Percentiles rank a stretch among this genome's conserved stretches.
Evolutionary conservation across 148 eudicot species (phyloP).

Genomic region (Silene latifolia): DNA sequence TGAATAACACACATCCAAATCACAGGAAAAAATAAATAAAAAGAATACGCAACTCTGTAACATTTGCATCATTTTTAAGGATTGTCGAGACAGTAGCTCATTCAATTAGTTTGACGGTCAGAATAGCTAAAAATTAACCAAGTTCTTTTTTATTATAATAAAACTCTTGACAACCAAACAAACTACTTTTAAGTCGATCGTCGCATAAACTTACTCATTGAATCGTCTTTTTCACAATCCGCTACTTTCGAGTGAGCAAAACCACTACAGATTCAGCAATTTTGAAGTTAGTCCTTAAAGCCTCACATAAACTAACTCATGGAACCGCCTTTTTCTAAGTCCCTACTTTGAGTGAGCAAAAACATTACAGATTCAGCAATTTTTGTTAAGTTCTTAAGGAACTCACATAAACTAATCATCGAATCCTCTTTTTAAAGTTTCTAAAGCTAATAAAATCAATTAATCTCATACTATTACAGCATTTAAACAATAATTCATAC

Average conservation of each 20-base stretch:
- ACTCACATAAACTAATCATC: too few species aligned
- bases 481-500: not conserved
- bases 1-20: too few species aligned
- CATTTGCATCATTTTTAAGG: not conserved
- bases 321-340: not conserved
- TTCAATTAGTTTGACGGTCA: not conserved
- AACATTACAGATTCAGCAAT: not conserved
- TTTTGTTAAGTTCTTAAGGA: too few species aligned
- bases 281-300: not conserved
- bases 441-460: too few species aligned
- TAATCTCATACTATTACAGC: not conserved
- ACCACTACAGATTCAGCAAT: not conserved
- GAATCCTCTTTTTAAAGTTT: too few species aligned
- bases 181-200: not conserved
- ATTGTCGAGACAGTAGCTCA: not conserved
- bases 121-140: not conserved
- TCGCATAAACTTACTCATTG: not conserved
- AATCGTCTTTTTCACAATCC: not conserved
- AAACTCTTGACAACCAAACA: too few species aligned
- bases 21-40: too few species aligned
- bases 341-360: not conserved
- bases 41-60: too few species aligned
- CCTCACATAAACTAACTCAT: not conserved
- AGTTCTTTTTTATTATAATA: too few species aligned
- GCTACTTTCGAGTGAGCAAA: not conserved